These are phyloP conservation scores for Aspergillus fischeri DNA, from an alignment of 2,329 filamentous ascomycete species.

Conservation along the genomic window DNA sequence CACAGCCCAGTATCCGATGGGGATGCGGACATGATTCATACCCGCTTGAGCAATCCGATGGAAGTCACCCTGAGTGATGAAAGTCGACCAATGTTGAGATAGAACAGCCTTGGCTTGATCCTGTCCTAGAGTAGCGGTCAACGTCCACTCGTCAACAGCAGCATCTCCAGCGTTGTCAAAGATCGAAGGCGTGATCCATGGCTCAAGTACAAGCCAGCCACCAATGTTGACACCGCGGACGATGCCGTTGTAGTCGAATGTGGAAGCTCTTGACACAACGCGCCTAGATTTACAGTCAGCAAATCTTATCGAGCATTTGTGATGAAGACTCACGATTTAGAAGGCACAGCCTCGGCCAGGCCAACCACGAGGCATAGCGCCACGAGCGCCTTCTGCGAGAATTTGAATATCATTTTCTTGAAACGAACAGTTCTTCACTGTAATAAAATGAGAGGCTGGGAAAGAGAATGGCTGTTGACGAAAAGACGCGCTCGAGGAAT, in stretches of 20 bases:
- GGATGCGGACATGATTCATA: slow-evolving; percentile 62
- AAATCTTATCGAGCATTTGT: background rate
- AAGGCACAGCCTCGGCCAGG: background rate
- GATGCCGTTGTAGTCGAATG: slow-evolving; percentile 54
- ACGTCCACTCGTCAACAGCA: slow-evolving; percentile 57
- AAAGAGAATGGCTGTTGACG: slow-evolving; percentile 17
- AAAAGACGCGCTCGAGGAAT: slow-evolving; percentile 20
- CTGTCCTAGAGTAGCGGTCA: slow-evolving; percentile 48
- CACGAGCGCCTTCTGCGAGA: slow-evolving; percentile 23
- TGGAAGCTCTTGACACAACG: slow-evolving; percentile 26
- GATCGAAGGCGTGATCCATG: slow-evolving; percentile 61
- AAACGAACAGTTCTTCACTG: slow-evolving; percentile 23
- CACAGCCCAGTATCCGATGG: slow-evolving; percentile 64
- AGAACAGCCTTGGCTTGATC: slow-evolving; percentile 47
- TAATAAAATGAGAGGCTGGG: slow-evolving; percentile 23
- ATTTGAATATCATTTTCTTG: slow-evolving; percentile 23
- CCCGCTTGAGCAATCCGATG: slow-evolving; percentile 52
- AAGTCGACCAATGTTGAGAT: slow-evolving; percentile 56
- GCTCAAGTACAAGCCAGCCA: slow-evolving; percentile 62
- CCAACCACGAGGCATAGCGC: slow-evolving; percentile 23
- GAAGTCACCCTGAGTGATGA: slow-evolving; percentile 55
- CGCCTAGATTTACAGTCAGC: slow-evolving; percentile 17
- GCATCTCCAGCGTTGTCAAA: slow-evolving; percentile 48
- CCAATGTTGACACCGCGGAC: slow-evolving; percentile 63
- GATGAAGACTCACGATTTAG: background rate